phyloP scores from a whole-genome alignment of 2,329 filamentous ascomycete genomes.

The Myriosclerotinia scirpicola region DNA sequence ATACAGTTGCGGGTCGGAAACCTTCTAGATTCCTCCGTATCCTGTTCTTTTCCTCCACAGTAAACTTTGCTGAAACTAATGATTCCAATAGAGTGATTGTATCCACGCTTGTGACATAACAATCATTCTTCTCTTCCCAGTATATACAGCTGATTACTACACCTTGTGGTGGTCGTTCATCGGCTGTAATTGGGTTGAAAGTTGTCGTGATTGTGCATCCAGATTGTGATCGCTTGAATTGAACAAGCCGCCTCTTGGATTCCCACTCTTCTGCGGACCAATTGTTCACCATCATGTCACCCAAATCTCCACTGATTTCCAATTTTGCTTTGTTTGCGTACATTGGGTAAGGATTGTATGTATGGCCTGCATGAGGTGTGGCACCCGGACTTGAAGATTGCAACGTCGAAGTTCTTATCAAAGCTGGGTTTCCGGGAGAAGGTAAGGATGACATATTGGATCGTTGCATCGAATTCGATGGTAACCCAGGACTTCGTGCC shows the following conservation, averaged over 20 bases:
- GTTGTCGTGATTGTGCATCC: conserved; percentile 78
- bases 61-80: conserved; percentile 81
- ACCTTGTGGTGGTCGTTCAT: conserved; percentile 77
- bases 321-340: conserved; percentile 81
- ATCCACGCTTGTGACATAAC: conserved; percentile 93
- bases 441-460: conserved; percentile 32
- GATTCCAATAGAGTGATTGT: conserved; percentile 94
- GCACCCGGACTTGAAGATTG: conserved; percentile 51
- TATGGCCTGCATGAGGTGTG: conserved; percentile 45
- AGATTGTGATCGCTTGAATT: conserved; percentile 79
- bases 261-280: conserved; percentile 84
- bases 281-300: conserved; percentile 70
- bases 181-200: conserved; percentile 76
- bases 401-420: conserved; percentile 68
- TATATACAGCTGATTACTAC: conserved; percentile 97
- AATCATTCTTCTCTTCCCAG: conserved; percentile 90
- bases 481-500: conserved; percentile 46
- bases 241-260: conserved; percentile 77
- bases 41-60: conserved; percentile 96
- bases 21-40: conserved; percentile 95
- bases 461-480: conserved; percentile 37
- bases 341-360: conserved; percentile 56
- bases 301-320: conserved; percentile 82
- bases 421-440: conserved; percentile 52
- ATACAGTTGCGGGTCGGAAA: conserved; percentile 88